Conservation (phyloP, 2,329 filamentous ascomycete genomes). For the Talaromyces sp. region DNA sequence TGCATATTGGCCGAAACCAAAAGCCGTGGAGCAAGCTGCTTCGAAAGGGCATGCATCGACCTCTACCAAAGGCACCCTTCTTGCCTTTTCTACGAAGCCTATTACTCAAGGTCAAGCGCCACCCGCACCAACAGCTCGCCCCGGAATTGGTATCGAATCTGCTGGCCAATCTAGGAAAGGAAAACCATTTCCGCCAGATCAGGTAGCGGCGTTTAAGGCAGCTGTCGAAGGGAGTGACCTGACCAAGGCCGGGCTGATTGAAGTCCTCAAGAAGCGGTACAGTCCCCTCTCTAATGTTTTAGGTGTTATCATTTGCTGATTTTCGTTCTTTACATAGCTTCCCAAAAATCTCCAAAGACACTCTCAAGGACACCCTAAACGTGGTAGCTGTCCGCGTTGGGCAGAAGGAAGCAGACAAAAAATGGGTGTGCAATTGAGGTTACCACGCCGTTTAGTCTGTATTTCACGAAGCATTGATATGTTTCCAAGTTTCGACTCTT, state of each 20-base stretch:
- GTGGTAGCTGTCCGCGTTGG: slow-evolving; percentile 60
- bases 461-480: neutral
- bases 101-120: slow-evolving; percentile 7
- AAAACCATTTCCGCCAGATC: slow-evolving; percentile 53
- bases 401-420: slow-evolving; percentile 60
- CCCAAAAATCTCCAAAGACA: slow-evolving; percentile 63
- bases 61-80: slow-evolving; percentile 15
- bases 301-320: slow-evolving; percentile 10
- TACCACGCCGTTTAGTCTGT: neutral
- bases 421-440: slow-evolving; percentile 52
- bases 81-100: slow-evolving; percentile 5
- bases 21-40: slow-evolving; percentile 19
- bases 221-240: slow-evolving; percentile 67
- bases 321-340: slow-evolving; percentile 45
- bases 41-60: slow-evolving; percentile 8
- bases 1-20: slow-evolving; percentile 64
- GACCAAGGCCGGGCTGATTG: slow-evolving; percentile 69
- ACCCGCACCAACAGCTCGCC: neutral
- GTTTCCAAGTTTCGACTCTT: neutral
- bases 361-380: slow-evolving; percentile 67
- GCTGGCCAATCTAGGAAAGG: slow-evolving; percentile 23
- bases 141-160: neutral
- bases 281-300: slow-evolving; percentile 13
- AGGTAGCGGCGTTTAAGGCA: slow-evolving; percentile 63
- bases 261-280: slow-evolving; percentile 67